phyloP scores from a whole-genome alignment of 352 stramenopile species.

The Globisporangium viniferum region DNA sequence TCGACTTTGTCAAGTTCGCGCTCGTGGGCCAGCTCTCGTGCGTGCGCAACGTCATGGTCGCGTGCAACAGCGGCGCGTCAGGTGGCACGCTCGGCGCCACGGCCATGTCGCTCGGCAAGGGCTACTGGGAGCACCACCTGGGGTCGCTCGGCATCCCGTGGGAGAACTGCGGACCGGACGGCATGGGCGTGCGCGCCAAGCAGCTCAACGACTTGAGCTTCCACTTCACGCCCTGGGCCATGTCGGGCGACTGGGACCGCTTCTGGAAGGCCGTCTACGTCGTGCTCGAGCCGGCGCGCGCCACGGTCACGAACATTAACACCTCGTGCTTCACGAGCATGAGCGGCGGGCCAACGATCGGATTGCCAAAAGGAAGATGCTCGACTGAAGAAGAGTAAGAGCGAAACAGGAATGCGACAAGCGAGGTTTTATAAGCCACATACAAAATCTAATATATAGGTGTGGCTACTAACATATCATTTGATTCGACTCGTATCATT shows the following conservation, averaged over 20 bases:
- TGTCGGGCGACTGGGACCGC: constrained; percentile 3
- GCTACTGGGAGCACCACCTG: constrained; percentile 10
- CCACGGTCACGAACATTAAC: not conserved
- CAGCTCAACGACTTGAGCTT: constrained; percentile 11
- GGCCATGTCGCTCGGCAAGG: not conserved
- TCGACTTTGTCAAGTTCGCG: constrained; percentile 1
- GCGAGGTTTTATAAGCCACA: not conserved
- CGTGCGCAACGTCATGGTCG: constrained; percentile 1
- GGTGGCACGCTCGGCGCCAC: not conserved
- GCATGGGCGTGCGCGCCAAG: not conserved
- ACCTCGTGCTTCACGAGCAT: constrained; percentile 5
- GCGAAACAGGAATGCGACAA: not conserved
- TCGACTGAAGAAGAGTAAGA: not conserved
- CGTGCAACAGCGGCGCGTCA: not conserved
- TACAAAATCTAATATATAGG: not conserved
- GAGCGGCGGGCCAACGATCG: not conserved
- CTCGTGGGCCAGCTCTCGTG: not conserved
- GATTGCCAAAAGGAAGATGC: not conserved
- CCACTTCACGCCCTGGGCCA: constrained; percentile 3
- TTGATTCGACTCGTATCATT: not conserved
- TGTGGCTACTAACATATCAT: constrained; percentile 5
- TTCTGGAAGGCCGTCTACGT: constrained; percentile 6
- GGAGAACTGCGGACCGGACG: constrained; percentile 8
- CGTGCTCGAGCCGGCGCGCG: not conserved
- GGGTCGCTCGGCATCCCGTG: constrained; percentile 1